A percentile compares a stretch with the other conserved stretches of the same genome.
Evolutionary conservation across 805 yeast species (phyloP).

Genomic region (Brettanomyces sp.): DNA sequence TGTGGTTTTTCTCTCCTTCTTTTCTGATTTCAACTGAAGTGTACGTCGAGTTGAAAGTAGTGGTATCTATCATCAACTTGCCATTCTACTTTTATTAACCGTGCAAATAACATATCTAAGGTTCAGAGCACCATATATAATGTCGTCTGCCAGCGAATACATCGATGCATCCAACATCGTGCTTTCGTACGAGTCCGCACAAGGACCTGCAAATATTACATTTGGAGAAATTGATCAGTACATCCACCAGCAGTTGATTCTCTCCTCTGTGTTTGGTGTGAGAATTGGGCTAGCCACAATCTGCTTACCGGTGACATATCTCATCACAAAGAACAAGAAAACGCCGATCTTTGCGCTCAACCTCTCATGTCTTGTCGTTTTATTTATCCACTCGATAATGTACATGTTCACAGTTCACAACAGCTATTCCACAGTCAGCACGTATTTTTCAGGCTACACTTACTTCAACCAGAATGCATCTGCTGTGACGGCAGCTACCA

Average conservation of each 20-base stretch:
- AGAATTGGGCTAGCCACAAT: constrained; percentile 51
- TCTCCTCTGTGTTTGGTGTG: constrained; percentile 43
- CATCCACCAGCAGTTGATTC: constrained; percentile 24
- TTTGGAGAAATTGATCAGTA: constrained; percentile 34
- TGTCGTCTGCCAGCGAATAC: background rate
- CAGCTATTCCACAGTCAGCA: constrained; percentile 39
- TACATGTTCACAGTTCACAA: constrained; percentile 47
- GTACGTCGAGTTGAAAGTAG: too few relatives aligned
- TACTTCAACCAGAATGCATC: constrained; percentile 31
- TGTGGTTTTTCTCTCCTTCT: too few relatives aligned
- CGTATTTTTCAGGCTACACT: constrained; percentile 35
- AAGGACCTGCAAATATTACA: constrained; percentile 8
- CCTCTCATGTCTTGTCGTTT: constrained; percentile 44
- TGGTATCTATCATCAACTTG: too few relatives aligned
- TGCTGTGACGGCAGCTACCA: constrained; percentile 50
- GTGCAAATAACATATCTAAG: too few relatives aligned
- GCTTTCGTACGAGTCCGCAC: background rate
- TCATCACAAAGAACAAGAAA: constrained; percentile 41
- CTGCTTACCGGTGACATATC: constrained; percentile 33
- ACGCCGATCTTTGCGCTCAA: constrained; percentile 73
- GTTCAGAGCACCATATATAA: too few relatives aligned
- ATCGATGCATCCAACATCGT: background rate
- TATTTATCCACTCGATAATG: constrained; percentile 53
- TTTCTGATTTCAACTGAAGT: too few relatives aligned
- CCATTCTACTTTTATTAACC: too few relatives aligned